A percentile compares a stretch with the other conserved stretches of the same genome.
These are phyloP conservation scores for Trichomonascus vanleenenianus DNA, from an alignment of 805 yeast species.

Conservation along the genomic window DNA sequence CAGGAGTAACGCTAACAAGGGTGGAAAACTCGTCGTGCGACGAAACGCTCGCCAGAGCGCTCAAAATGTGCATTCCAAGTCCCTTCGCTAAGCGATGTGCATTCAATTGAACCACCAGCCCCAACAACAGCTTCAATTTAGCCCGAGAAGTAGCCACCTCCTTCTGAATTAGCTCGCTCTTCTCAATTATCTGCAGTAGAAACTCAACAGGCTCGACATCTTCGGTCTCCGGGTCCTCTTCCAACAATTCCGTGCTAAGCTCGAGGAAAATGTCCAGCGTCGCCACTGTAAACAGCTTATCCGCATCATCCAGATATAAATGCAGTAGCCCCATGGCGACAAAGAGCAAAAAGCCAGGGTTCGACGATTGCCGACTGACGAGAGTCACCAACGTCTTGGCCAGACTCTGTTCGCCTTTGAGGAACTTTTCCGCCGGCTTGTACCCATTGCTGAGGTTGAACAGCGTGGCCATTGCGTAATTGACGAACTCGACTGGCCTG, in stretches of 20 bases:
- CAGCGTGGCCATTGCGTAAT: conserved; percentile 4
- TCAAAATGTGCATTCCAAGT: neutral
- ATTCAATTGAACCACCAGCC: neutral
- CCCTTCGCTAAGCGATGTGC: no score
- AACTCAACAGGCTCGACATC: neutral
- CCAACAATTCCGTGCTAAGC: neutral
- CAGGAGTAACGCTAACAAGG: neutral
- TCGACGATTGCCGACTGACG: neutral
- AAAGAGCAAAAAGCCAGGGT: neutral
- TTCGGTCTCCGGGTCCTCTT: neutral
- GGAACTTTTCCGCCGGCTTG: conserved; percentile 2
- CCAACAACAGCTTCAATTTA: neutral
- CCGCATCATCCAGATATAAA: neutral
- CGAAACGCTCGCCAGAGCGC: conserved; percentile 1
- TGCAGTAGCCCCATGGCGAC: neutral
- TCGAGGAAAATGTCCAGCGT: conserved; percentile 1
- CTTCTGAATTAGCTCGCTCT: neutral
- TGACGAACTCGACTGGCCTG: neutral
- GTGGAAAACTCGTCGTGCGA: conserved; percentile 2
- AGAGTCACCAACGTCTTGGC: neutral
- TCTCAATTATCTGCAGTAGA: neutral
- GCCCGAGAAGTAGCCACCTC: neutral
- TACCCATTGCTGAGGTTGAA: conserved; percentile 13
- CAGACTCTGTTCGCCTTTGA: neutral
- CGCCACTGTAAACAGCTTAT: neutral